Percentiles rank a stretch among this genome's conserved stretches.
phyloP scores from a whole-genome alignment of 179 eudicot genomes.

The Corrigiola litoralis region DNA sequence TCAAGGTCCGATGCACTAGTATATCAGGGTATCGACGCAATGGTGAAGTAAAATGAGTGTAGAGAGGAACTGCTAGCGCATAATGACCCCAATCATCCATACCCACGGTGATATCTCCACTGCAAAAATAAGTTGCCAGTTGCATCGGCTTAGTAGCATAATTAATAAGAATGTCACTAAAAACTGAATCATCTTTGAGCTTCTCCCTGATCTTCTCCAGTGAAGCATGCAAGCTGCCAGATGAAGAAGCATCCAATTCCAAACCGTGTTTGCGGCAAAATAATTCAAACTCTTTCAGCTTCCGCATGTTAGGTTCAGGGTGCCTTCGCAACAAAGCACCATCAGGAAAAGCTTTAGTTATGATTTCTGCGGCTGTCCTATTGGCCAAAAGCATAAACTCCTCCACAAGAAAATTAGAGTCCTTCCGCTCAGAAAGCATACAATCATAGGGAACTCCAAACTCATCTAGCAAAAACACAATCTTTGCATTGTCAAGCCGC shows the following conservation, averaged over 20 bases:
- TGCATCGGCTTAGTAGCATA: conserved; percentile 94
- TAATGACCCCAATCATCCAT: conserved; percentile 69
- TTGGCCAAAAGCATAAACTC: conserved; percentile 98
- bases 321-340: conserved; percentile 77
- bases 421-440: conserved; percentile 43
- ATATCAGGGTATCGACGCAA: conserved; percentile 89
- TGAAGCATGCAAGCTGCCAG: conserved; percentile 54
- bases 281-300: conserved; percentile 58
- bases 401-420: conserved; percentile 76
- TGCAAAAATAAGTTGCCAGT: conserved; percentile 76
- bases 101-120: conserved; percentile 54
- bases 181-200: conserved; percentile 62
- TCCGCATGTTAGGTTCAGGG: conserved; percentile 78
- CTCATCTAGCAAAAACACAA: conserved; percentile 64
- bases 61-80: conserved; percentile 81
- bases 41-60: conserved; percentile 95
- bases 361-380: conserved; percentile 80
- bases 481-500: conserved; percentile 63
- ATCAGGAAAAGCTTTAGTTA: conserved; percentile 68
- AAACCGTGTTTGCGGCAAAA: conserved; percentile 65
- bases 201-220: conserved; percentile 55
- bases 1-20: conserved; percentile 72
- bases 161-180: conserved; percentile 64
- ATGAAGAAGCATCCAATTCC: conserved; percentile 67
- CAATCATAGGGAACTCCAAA: conserved; percentile 72